Evolutionary conservation across 2,329 filamentous ascomycete species (phyloP), one percentile per base, ranked within the genome.

Genomic region (Colletotrichum liaoningense): DNA sequence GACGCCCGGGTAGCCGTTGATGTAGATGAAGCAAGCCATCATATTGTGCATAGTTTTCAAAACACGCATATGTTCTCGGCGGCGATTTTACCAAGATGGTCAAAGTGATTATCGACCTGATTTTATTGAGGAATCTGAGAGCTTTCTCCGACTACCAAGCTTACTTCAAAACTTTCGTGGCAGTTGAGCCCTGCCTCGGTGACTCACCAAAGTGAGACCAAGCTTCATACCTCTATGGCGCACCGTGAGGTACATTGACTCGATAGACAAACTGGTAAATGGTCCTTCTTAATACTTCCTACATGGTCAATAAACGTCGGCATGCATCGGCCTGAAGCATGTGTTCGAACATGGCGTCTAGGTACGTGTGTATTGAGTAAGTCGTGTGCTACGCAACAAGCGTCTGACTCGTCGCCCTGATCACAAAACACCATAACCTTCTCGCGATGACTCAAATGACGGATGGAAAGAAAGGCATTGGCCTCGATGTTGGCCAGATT

Each of bases 1-100:
- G 30, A 80, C 77, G 35, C 78, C 79, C 12, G 80, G 79, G 66
- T 79, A 79, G 54, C 80, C 80, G 69, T 81, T 80, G 73, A 81
- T 80, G 76, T 80, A 81, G 55, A 82, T 77, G 57, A 74, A 76
- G 11, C 62, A 38, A 19, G 55, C 38, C 66, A 75, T 70, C 6
- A 19, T 56, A n/a, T 26, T 33, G 52, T 42, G 38, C 14, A 55
- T 28, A 16, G n/a, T 55, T n/a, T 9, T 1, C 42, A 9, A 1
- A 3, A 3, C 7, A n/a, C 14, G 16, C 14, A 42, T 5, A 19
- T 42, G 33, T 42, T 16, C 38, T 49, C 7, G 16, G 42, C 42
- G 19, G 16, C 16, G 42, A 19, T 2, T 49, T 49, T 0, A 49
- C 19, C 42, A n/a, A n/a, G 8, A 49, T 49, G 42, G 19, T 19